These are phyloP conservation scores for Logfia minima DNA, from an alignment of 129 eudicot species.

Conservation along the genomic window DNA sequence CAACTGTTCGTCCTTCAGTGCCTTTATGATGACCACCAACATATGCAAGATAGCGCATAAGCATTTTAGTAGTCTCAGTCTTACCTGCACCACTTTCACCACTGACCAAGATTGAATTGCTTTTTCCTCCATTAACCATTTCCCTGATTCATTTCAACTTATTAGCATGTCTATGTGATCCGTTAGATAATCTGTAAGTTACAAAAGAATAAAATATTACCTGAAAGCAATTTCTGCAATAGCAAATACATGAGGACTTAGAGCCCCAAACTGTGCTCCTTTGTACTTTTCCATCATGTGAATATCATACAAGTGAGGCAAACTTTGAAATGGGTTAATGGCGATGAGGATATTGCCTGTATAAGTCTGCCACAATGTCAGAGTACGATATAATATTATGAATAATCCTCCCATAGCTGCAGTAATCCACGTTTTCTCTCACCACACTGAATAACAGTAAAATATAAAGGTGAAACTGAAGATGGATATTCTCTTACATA, in stretches of 20 bases:
- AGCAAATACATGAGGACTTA: conserved; percentile 98
- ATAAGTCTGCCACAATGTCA: conserved; percentile 85
- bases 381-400: conserved; percentile 47
- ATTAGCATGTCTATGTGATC: conserved; percentile 30
- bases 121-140: conserved; percentile 87
- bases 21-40: conserved; percentile 91
- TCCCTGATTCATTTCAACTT: conserved; percentile 59
- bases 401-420: conserved; percentile 42
- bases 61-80: conserved; percentile 99
- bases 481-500: conserved; percentile 63
- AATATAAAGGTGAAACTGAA: conserved; percentile 22
- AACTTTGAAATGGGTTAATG: conserved; percentile 91
- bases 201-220: conserved; percentile 38
- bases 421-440: conserved; percentile 37
- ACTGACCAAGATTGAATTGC: conserved; percentile 93
- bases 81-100: conserved; percentile 99
- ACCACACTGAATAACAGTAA: conserved; percentile 24
- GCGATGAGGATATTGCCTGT: conserved; percentile 98
- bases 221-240: conserved; percentile 91
- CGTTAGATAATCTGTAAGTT: conserved; percentile 17
- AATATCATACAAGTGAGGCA: conserved; percentile 78
- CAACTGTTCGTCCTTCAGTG: conserved; percentile 97
- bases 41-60: conserved; percentile 96
- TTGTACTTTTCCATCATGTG: conserved; percentile 95
- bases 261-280: conserved; percentile 84